Evolutionary conservation across 2,329 filamentous ascomycete genomes (phyloP).

Genomic region (Aspergillus fijiensis): DNA sequence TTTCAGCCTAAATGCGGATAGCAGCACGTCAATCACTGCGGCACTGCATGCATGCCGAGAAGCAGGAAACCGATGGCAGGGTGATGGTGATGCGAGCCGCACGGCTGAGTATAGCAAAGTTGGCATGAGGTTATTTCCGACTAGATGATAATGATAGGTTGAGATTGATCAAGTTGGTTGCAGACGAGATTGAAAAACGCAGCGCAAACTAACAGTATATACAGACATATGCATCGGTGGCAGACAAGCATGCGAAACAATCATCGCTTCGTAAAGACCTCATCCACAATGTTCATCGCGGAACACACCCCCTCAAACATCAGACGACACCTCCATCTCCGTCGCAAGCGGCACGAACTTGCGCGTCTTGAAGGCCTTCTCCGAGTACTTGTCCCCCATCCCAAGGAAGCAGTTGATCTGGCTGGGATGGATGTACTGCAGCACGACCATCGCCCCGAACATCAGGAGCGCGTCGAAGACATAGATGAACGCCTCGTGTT

Average conservation of each 20-base stretch:
- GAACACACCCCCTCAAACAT: not conserved
- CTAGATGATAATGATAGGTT: too few relatives aligned
- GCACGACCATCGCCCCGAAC: slow-evolving; percentile 24
- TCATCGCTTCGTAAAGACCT: not conserved
- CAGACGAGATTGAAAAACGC: too few relatives aligned
- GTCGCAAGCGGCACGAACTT: slow-evolving; percentile 10
- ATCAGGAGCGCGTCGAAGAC: slow-evolving; percentile 35
- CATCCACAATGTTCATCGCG: too few relatives aligned
- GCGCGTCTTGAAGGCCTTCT: slow-evolving; percentile 17
- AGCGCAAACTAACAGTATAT: too few relatives aligned
- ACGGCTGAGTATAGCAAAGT: too few relatives aligned
- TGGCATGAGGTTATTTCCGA: too few relatives aligned
- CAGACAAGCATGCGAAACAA: not conserved
- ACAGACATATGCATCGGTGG: not conserved
- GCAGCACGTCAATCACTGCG: too few relatives aligned
- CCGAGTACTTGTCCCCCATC: slow-evolving; percentile 18
- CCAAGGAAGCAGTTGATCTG: slow-evolving; percentile 26
- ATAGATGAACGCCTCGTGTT: slow-evolving; percentile 33
- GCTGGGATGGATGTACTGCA: slow-evolving; percentile 27
- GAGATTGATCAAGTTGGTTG: too few relatives aligned
- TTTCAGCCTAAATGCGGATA: too few relatives aligned
- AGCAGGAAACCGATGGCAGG: too few relatives aligned
- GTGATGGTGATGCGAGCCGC: too few relatives aligned
- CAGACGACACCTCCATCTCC: slow-evolving; percentile 8
- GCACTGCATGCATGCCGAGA: too few relatives aligned